Evolutionary conservation across 768 basidiomycete species (phyloP).

Genomic region (Termitomyces sp.): DNA sequence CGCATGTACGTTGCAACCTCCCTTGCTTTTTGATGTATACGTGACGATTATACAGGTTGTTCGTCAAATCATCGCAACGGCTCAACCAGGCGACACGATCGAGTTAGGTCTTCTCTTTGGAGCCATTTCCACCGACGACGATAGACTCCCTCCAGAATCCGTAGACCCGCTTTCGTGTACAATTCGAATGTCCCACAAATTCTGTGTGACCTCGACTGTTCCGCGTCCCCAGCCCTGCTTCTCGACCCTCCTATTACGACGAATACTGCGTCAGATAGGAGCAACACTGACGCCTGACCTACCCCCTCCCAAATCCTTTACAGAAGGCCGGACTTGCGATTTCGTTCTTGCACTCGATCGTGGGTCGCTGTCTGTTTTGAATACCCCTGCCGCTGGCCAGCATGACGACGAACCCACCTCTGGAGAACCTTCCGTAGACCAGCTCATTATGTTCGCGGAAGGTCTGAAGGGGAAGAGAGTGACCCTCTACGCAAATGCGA

Average conservation of each 20-base stretch:
- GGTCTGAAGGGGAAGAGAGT: conserved; percentile 81
- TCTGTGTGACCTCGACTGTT: conserved; percentile 19
- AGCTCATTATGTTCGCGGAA: conserved; percentile 77
- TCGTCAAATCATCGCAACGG: conserved; percentile 73
- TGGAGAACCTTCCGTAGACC: conserved; percentile 75
- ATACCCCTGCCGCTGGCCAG: conserved; percentile 33
- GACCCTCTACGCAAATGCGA: conserved; percentile 80
- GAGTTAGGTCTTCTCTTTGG: conserved; percentile 75
- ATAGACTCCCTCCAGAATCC: conserved; percentile 18
- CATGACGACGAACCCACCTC: conserved; percentile 49
- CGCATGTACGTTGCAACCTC: conserved; percentile 62
- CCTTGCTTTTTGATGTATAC: conserved; percentile 12
- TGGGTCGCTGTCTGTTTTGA: conserved; percentile 44
- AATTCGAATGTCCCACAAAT: conserved; percentile 50
- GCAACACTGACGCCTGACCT: conserved; percentile 44
- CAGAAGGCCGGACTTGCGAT: conserved; percentile 58
- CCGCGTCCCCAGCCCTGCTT: conserved; percentile 41
- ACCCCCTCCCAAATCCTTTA: conserved; percentile 36
- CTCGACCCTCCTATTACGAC: conserved; percentile 50
- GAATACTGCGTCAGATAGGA: conserved; percentile 56
- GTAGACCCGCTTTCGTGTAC: conserved; percentile 37
- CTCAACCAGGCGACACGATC: conserved; percentile 74
- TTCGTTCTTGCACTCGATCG: conserved; percentile 61
- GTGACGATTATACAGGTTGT: conserved; percentile 50
- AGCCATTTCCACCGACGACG: conserved; percentile 17